Evolutionary conservation across 768 basidiomycete genomes (phyloP), one percentile per base, ranked within the genome.

Genomic region (Crucibulum laeve): DNA sequence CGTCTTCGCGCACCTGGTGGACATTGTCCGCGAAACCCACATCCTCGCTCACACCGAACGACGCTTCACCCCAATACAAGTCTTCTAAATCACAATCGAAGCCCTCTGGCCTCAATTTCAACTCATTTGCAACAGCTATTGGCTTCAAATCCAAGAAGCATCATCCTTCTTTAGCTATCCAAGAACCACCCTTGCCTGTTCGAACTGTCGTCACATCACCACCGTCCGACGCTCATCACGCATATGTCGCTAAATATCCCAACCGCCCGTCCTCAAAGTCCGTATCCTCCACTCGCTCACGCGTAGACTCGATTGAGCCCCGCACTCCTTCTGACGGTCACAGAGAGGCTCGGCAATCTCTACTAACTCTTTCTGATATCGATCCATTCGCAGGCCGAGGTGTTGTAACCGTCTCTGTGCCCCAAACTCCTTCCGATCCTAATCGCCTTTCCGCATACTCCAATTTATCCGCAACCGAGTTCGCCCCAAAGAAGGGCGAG

Each of bases 71-170:
- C 8, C 8, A 32, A 10, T 10, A 10, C 8, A 32, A 10, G 28
- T 32, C 15, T 15, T 10, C 8, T 32, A 37, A 17, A 7, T 37
- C 8, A 13, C 35, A 8, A 37, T 37, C 8, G 17, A 8, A 17
- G 21, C 8, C 17, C 25, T 42, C 40, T 21, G 14, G 8, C 13
- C 5, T 33, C 30, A 7, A 23, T 48, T 69, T 84, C 55, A 80
- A 71, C 46, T 71, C 77, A 5, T 60, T 87, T 39, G 76, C 77
- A 7, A 68, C 76, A 38, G 81, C 77, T 26, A 76, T 87, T 28
- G 81, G 83, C 36, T 65, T 83, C 54, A 84, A 77, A 59, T 61
- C 75, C 17, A 86, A 79, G 64, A 86, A 82, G 52, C 66, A 68
- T 24, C 61, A 61, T 24, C 67, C 77, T 0, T 56, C 73, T 2